Evolutionary conservation across 176 grass and related monocot genomes (phyloP), one percentile per base, ranked within the genome.

Genomic region (Carex parvula): DNA sequence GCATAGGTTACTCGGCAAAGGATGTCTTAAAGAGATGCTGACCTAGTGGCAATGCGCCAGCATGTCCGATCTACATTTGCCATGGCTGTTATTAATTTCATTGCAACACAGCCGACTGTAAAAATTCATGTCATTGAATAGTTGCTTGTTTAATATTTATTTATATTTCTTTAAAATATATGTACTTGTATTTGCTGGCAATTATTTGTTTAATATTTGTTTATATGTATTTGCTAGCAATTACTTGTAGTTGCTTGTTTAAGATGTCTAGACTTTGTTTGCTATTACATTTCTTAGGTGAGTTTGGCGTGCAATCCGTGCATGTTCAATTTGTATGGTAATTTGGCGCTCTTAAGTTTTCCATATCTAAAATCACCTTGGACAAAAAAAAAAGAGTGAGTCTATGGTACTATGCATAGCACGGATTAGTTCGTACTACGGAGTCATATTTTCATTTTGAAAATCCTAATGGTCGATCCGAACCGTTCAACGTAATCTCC

Each of bases 21-120:
- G 92, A 93, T 88, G 84, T 91, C 59, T 67, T 94, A 37, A 94
- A 94, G 86, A 35, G 87, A 98, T 91, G 84, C 81, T 76, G 76
- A 90, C 58, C 35, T 94, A 68, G 87, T 88, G 81, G 37, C 87
- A 77, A 87, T 89, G 88, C 86, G 88, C 58, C 87, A 94, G 53
- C 91, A 89, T 87, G 83, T 93, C 56, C 84, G 87, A 80, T 87
- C 78, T 55, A 98, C 86, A 64, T 89, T 98, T 64, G 85, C 82
- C 71, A 84, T 16, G 0, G 70, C 87, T 57, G 84, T 92, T 55
- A 64, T 56, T 39, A 83, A 88, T 81, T 63, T 88, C 72, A 92
- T 79, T 86, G 29, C 76, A 42, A 89, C 83, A 17, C 62, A 81
- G 17, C 8, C 52, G 15, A 59, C 67, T 17, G 64, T 92, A 54